Evolutionary conservation across 257 asterid species (phyloP), one percentile per base, ranked within the genome.

Genomic region (Ajuga chamaepitys): DNA sequence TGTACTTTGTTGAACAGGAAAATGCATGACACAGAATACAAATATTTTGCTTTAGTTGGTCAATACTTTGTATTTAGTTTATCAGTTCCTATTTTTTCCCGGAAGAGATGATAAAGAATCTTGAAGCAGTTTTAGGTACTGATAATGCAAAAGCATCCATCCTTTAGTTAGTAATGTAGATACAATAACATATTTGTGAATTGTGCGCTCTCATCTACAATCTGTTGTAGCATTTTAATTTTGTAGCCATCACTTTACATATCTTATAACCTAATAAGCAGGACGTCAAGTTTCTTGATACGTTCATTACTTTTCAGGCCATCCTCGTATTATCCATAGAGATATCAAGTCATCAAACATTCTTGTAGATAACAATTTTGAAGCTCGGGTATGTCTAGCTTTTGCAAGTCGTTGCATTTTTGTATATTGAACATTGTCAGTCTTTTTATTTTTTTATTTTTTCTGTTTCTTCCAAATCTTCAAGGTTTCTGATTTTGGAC

Each of bases 341-440:
- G 96, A 86, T 80, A 88, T 86, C 58, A 88, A 88, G 83, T 86
- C 96, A 17, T 81, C 96, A 68, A 88, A 88, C 74, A 88, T 88
- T 70, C 92, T 88, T 59, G 67, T 88, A 45, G 96, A 86, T 64
- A 40, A 71, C 50, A 88, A 84, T 76, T 86, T 84, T 40, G 92
- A 88, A 50, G 95, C 96, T 59, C 92, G 81, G 95, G 96, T 88
- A 84, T 60, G 80, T 56, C 46, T 63, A 32, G 12, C 34, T 51
- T 67, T 28, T 26, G 1, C 12, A 3, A 30, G 40, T 44, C 21
- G 32, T 10, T 8, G 11, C 16, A 14, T 0, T 57, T 35, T 57
- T 34, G 47, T 16, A 4, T 17, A 17, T 34, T 14, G 28, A 37
- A 66, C 63, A 62, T 55, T 7, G 56, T 34, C 21, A 57, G 50